Evolutionary conservation across 495 filamentous ascomycete species (phyloP).

Genomic region (Gamarada debralockiae): DNA sequence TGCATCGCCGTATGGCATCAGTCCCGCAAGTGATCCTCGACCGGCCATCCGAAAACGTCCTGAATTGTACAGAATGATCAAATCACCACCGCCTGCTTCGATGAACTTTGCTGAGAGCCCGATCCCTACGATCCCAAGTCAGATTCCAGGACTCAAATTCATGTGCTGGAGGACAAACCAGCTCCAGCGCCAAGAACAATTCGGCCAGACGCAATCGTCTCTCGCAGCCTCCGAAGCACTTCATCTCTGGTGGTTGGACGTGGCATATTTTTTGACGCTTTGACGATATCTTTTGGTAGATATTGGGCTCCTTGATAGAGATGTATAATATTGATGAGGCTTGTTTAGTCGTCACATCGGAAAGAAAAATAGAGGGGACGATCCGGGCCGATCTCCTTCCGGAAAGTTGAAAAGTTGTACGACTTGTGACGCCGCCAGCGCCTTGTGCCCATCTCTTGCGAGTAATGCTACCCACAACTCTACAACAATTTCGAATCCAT

Average conservation of each 20-base stretch:
- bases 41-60: constrained; percentile 74
- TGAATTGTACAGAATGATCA: constrained; percentile 71
- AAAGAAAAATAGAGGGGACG: no score
- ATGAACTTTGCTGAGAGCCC: constrained; percentile 68
- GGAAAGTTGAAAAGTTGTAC: no score
- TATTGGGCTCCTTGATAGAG: no score
- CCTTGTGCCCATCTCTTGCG: no score
- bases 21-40: constrained; percentile 61
- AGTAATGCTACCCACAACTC: no score
- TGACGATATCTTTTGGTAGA: constrained; percentile 21
- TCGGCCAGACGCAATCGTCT: constrained; percentile 45
- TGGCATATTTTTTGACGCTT: constrained; percentile 23
- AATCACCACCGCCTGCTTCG: constrained; percentile 61
- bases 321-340: no score
- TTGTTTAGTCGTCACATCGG: no score
- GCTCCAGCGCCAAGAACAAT: constrained; percentile 65
- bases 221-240: constrained; percentile 50
- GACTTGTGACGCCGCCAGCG: no score
- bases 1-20: constrained; percentile 71
- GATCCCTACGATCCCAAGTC: constrained; percentile 38
- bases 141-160: neutral
- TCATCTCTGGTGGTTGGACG: constrained; percentile 43
- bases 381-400: no score
- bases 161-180: constrained; percentile 30
- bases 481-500: no score